Evolutionary conservation across 179 eudicot species (phyloP), one percentile per base, ranked within the genome.

Genomic region (Spergularia azorica): DNA sequence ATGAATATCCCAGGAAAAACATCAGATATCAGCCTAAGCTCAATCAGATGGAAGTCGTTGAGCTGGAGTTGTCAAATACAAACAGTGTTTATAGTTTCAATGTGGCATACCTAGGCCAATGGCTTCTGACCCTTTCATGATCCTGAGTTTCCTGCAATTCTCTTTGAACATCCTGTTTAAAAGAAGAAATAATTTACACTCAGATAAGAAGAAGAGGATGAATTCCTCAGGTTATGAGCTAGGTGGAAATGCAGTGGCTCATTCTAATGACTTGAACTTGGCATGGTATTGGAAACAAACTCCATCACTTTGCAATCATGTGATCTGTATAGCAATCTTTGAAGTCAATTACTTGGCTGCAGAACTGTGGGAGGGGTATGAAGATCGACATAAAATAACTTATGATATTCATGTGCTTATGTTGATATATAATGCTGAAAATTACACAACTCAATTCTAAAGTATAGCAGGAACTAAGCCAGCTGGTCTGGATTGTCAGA

Each of bases 51-150:
- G 10, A 38, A 18, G 8, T 62, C 9, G 2, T 20, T 16, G 15
- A 21, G 41, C 58, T 59, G 13, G 10, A 14, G 63, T 4, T 11
- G 39, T 5, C 9, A 11, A 55, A 54, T 21, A 59, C 65, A 17
- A 10, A 15, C 8, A 16, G 17, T 14, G 6, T 39, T 20, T 55
- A 43, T 16, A 60, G 62, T 54, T 39, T 9, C 10, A 21, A 62
- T 60, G 26, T 59, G 58, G 41, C 78, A n/a, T 64, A 89, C 91
- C 91, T 72, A 89, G 82, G 36, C 91, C 91, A 43, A 88, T 89
- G 76, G 93, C 93, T 74, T 89, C 93, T 14, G 93, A 86, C 18
- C 93, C 88, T 79, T 89, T 89, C 91, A 89, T 88, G 86, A 89
- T 88, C 83, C 91, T 83, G 20, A 89, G 73, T 79, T 88, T 86